Evolutionary conservation across 495 filamentous ascomycete species (phyloP).

Genomic region (Hypoxylon rickii): DNA sequence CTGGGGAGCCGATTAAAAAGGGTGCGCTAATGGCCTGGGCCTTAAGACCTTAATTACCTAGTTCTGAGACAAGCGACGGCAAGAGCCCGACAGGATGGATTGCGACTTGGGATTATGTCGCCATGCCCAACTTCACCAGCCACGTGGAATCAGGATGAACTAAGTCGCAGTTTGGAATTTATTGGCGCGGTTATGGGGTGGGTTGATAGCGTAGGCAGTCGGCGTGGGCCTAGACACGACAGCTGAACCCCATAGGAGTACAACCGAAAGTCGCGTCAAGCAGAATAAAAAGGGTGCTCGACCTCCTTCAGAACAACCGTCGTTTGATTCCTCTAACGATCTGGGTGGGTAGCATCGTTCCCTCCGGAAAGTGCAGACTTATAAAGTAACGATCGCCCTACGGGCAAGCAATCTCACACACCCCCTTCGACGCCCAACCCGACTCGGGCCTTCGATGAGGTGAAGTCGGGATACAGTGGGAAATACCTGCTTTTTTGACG

Average conservation of each 20-base stretch:
- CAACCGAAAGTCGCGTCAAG: too few species aligned
- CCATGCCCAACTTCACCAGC: neutral
- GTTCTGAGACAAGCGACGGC: neutral
- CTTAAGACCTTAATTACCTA: neutral
- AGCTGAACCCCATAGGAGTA: neutral
- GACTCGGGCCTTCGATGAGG: slow-evolving; percentile 7
- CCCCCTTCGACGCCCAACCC: neutral
- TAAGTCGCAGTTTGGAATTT: neutral
- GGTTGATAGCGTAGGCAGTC: neutral
- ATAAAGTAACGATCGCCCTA: neutral
- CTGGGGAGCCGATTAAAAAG: too few species aligned
- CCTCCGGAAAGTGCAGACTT: too few species aligned
- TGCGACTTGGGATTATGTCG: neutral
- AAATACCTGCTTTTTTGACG: slow-evolving; percentile 21
- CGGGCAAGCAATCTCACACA: too few species aligned
- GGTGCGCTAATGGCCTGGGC: too few species aligned
- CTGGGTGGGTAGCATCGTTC: too few species aligned
- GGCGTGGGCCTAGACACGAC: slow-evolving; percentile 7
- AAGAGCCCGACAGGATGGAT: neutral
- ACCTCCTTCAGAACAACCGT: too few species aligned
- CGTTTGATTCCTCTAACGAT: too few species aligned
- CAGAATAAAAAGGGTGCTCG: too few species aligned
- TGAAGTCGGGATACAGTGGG: slow-evolving; percentile 30
- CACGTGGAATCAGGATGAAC: slow-evolving; percentile 10
- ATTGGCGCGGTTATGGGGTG: slow-evolving; percentile 3